Percentiles rank a stretch among this genome's conserved stretches.
Conservation (phyloP, 2,329 filamentous ascomycete genomes). For the Nigrograna mackinnonii region DNA sequence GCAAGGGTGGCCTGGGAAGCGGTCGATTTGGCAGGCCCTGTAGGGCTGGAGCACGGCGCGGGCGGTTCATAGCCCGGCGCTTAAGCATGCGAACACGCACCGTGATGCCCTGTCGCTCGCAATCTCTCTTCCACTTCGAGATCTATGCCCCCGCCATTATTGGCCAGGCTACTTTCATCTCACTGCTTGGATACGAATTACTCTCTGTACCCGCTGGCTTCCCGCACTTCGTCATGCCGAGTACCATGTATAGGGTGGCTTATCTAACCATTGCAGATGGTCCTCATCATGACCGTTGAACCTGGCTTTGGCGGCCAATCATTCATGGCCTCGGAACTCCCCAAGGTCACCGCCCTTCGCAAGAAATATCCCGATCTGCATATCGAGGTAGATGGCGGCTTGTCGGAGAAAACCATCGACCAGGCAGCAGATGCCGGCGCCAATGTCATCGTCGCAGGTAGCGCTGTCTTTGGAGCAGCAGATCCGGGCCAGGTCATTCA, state of each 20-base stretch:
- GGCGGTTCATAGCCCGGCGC: conserved; percentile 34
- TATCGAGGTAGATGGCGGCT: conserved; percentile 95
- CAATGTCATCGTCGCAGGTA: conserved; percentile 97
- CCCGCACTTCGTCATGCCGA: too few relatives aligned
- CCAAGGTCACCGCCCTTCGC: conserved; percentile 86
- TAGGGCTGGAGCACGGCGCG: conserved; percentile 23
- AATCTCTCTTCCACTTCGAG: conserved; percentile 16
- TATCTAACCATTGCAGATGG: conserved; percentile 69
- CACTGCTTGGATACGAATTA: conserved; percentile 19
- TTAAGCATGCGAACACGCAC: conserved; percentile 27
- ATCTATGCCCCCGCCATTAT: conserved; percentile 10
- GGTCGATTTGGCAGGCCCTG: conserved; percentile 14
- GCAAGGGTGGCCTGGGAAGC: conserved; percentile 12
- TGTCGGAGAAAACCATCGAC: conserved; percentile 87
- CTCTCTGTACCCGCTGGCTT: conserved; percentile 3
- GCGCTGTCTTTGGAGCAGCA: conserved; percentile 90
- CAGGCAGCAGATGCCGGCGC: conserved; percentile 93
- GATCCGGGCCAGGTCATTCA: conserved; percentile 86
- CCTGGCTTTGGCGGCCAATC: conserved; percentile 98
- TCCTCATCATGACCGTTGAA: conserved; percentile 96
- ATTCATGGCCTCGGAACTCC: conserved; percentile 95
- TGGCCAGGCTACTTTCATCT: conserved; percentile 5
- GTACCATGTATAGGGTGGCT: conserved; percentile 6
- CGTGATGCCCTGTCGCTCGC: conserved; percentile 17
- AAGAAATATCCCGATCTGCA: conserved; percentile 87